Conservation (phyloP, 805 yeast species). For the Suhomyces pyralidae region DNA sequence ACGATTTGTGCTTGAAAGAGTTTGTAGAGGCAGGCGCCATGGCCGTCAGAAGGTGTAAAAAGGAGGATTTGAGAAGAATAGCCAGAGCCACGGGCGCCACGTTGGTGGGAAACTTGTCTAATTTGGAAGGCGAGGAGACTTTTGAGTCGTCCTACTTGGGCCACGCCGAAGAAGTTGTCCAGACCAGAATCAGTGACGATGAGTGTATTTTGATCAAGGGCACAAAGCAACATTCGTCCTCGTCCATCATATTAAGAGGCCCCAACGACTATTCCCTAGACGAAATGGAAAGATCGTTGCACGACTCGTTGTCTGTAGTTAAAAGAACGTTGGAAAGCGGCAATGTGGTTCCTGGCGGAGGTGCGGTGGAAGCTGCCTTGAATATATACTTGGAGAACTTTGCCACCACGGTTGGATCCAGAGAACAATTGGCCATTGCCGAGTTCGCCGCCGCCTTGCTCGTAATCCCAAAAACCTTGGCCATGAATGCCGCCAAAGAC, state of each 20-base stretch:
- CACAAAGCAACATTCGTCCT: constrained; percentile 84
- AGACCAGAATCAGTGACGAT: constrained; percentile 89
- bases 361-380: constrained; percentile 96
- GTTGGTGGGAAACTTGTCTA: constrained; percentile 78
- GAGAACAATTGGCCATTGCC: constrained; percentile 97
- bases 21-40: constrained; percentile 88
- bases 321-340: constrained; percentile 96
- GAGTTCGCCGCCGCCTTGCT: constrained; percentile 91
- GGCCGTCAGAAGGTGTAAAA: constrained; percentile 96
- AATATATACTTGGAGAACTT: constrained; percentile 93
- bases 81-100: constrained; percentile 99
- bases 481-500: constrained; percentile 97
- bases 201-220: constrained; percentile 93
- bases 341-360: constrained; percentile 96
- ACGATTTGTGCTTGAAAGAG: constrained; percentile 85
- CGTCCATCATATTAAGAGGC: constrained; percentile 91
- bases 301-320: constrained; percentile 90
- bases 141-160: constrained; percentile 86
- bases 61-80: constrained; percentile 93
- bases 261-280: constrained; percentile 93
- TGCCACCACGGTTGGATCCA: constrained; percentile 95
- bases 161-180: constrained; percentile 84
- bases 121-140: constrained; percentile 93
- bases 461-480: constrained; percentile 92
- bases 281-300: constrained; percentile 97